A percentile compares a stretch with the other conserved stretches of the same genome.
Evolutionary conservation across 2,329 filamentous ascomycete species (phyloP).

Genomic region (Rhynchosporium secalis): DNA sequence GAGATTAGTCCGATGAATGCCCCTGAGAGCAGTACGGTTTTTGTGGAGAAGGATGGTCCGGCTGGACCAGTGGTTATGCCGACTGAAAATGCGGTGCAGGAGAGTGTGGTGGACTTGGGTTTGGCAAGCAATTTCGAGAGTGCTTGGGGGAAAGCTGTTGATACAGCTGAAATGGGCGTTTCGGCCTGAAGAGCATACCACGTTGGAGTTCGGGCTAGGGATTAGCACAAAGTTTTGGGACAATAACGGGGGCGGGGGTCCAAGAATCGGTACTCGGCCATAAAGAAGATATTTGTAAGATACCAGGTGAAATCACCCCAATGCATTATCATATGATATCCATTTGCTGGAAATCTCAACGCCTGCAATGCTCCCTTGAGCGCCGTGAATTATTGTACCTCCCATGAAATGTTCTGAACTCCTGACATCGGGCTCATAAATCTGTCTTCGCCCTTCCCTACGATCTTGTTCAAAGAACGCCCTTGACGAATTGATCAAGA

Average conservation of each 20-base stretch:
- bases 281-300: conserved; percentile 28
- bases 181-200: conserved; percentile 7
- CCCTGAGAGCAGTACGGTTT: not conserved
- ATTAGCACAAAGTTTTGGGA: conserved; percentile 19
- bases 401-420: not conserved
- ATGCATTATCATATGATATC: conserved; percentile 18
- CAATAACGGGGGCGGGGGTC: not conserved
- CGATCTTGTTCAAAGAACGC: conserved; percentile 47
- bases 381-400: conserved; percentile 24
- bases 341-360: conserved; percentile 21
- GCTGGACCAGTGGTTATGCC: conserved; percentile 26
- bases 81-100: conserved; percentile 38
- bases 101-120: conserved; percentile 57
- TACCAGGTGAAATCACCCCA: conserved; percentile 24
- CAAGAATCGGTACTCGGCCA: not conserved
- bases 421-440: not conserved
- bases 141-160: conserved; percentile 67
- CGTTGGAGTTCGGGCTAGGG: conserved; percentile 9
- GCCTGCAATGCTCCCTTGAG: conserved; percentile 28
- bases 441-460: not conserved
- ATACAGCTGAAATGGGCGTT: conserved; percentile 37
- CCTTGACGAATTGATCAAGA: conserved; percentile 75
- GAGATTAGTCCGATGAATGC: conserved; percentile 50
- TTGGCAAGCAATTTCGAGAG: conserved; percentile 58
- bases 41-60: conserved; percentile 23